These are phyloP conservation scores for Colletotrichum lupini DNA, from an alignment of 2,329 filamentous ascomycete genomes.

Conservation along the genomic window DNA sequence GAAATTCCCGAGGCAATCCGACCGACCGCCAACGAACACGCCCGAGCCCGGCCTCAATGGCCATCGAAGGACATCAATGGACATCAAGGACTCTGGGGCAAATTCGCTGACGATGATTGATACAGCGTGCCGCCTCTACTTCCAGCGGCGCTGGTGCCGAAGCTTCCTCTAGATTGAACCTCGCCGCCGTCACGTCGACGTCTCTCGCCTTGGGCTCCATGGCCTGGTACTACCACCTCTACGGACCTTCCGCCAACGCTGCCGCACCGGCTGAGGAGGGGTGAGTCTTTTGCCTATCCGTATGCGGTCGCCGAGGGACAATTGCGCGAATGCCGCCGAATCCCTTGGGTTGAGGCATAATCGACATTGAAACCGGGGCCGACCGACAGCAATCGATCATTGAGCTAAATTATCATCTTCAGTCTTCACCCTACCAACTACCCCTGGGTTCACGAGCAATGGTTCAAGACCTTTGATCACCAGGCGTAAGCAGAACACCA, in stretches of 20 bases:
- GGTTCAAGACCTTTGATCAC: conserved; percentile 96
- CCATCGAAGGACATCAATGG: conserved; percentile 38
- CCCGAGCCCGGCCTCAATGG: conserved; percentile 26
- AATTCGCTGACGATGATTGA: conserved; percentile 50
- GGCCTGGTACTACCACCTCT: conserved; percentile 98
- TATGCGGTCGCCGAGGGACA: conserved; percentile 17
- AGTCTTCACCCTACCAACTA: conserved; percentile 94
- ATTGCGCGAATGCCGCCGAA: conserved; percentile 11
- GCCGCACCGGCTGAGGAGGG: conserved; percentile 97
- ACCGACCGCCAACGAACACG: conserved; percentile 25
- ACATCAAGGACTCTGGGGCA: conserved; percentile 24
- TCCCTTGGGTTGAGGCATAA: conserved; percentile 36
- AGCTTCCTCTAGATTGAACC: conserved; percentile 82
- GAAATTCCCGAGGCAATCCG: conserved; percentile 49
- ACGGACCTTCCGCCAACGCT: conserved; percentile 87
- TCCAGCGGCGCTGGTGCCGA: conserved; percentile 78
- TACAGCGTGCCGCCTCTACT: conserved; percentile 76
- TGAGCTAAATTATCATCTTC: conserved; percentile 29
- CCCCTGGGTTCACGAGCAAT: conserved; percentile 94
- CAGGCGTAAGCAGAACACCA: conserved; percentile 76
- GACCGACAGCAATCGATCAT: conserved; percentile 16
- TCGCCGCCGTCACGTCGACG: conserved; percentile 88
- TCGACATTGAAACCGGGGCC: conserved; percentile 19
- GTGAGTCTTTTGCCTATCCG: conserved; percentile 70
- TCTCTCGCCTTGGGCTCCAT: conserved; percentile 87